Evolutionary conservation across 371 early-diverging fungal species (phyloP).

Genomic region (Caulochytrium protostelioides): DNA sequence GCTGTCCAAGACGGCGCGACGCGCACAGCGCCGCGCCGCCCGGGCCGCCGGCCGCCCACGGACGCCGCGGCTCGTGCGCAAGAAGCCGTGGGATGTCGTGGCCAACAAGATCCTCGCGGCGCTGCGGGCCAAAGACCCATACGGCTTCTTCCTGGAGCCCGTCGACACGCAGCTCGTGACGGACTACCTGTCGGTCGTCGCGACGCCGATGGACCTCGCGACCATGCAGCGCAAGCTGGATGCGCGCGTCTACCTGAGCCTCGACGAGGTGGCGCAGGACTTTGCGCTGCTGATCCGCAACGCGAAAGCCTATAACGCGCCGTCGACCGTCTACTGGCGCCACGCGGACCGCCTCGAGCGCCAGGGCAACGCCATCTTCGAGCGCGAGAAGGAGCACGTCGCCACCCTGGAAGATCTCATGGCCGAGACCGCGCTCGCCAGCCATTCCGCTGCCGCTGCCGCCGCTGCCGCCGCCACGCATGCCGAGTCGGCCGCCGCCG

Average conservation of each 20-base stretch:
- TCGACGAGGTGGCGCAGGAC: slow-evolving; percentile 19
- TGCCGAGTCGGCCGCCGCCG: no score
- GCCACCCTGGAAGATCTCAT: no score
- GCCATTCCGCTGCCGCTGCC: no score
- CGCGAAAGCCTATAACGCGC: slow-evolving; percentile 47
- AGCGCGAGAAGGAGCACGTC: no score
- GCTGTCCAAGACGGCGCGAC: no score
- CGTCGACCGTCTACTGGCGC: slow-evolving; percentile 41
- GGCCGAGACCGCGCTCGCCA: no score
- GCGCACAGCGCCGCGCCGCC: no score
- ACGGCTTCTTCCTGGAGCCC: slow-evolving; percentile 58
- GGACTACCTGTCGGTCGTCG: slow-evolving; percentile 46
- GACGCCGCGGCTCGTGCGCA: slow-evolving; percentile 11
- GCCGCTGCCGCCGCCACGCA: no score
- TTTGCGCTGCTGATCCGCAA: slow-evolving; percentile 43
- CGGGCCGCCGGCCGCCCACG: no score
- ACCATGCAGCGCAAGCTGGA: slow-evolving; percentile 13
- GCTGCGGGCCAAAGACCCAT: slow-evolving; percentile 36
- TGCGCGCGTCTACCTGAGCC: slow-evolving; percentile 3
- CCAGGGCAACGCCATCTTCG: slow-evolving; percentile 32
- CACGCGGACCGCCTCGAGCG: slow-evolving; percentile 40
- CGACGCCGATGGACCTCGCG: slow-evolving; percentile 15
- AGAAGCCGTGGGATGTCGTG: slow-evolving; percentile 31
- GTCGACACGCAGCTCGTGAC: slow-evolving; percentile 52
- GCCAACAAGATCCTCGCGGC: slow-evolving; percentile 27